Evolutionary conservation across 768 basidiomycete genomes (phyloP).

Genomic region (Cantharellus anzutake): DNA sequence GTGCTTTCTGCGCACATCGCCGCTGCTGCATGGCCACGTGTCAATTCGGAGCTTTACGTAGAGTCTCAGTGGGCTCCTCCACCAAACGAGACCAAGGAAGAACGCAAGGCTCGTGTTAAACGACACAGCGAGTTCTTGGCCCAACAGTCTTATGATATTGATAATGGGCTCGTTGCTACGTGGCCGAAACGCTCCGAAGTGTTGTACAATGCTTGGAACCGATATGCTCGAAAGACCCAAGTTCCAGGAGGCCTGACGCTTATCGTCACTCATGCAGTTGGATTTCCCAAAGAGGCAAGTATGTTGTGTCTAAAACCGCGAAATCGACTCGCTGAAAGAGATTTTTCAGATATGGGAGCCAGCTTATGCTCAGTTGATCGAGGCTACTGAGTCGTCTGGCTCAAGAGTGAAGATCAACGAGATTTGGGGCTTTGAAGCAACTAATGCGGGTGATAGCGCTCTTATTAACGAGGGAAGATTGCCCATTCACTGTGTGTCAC

Average conservation of each 20-base stretch:
- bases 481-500: conserved; percentile 36
- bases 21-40: conserved; percentile 12
- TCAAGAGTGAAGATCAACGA: conserved; percentile 31
- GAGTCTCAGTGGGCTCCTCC: conserved; percentile 1
- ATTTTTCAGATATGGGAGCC: conserved; percentile 62
- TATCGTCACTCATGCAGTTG: conserved; percentile 69
- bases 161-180: neutral
- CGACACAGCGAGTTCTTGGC: neutral
- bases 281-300: conserved; percentile 69
- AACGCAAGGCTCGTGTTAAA: conserved; percentile 2
- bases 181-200: conserved; percentile 13
- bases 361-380: conserved; percentile 32
- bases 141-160: conserved; percentile 11
- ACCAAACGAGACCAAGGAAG: neutral
- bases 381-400: conserved; percentile 17
- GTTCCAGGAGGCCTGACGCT: conserved; percentile 35
- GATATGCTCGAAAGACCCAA: conserved; percentile 30
- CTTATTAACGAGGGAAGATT: conserved; percentile 41
- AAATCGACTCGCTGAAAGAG: neutral
- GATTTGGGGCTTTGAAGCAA: conserved; percentile 68
- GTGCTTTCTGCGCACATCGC: conserved; percentile 11
- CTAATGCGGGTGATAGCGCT: conserved; percentile 73
- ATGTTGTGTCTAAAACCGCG: neutral
- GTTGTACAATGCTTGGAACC: conserved; percentile 55
- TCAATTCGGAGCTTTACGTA: neutral